These are phyloP conservation scores for Hyaloperonospora brassicae DNA, from an alignment of 352 stramenopile genomes.

Conservation along the genomic window DNA sequence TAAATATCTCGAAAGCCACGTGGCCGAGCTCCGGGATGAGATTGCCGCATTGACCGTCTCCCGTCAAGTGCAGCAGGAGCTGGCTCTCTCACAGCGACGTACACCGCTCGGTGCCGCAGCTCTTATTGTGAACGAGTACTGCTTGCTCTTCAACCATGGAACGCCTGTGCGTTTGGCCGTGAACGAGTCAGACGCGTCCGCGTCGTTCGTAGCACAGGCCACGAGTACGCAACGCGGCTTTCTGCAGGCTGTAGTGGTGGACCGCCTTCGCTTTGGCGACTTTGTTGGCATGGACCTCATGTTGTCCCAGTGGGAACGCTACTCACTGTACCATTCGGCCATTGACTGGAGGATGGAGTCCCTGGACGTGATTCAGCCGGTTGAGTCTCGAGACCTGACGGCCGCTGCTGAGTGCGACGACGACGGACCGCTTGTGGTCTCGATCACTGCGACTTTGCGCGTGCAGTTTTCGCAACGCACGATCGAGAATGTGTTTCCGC, in stretches of 20 bases:
- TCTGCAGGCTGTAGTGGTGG: conserved; percentile 30
- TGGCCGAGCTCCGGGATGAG: conserved; percentile 42
- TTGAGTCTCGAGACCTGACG: conserved; percentile 7
- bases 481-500: conserved; percentile 46
- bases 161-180: conserved; percentile 35
- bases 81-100: conserved; percentile 18
- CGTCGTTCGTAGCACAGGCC: conserved; percentile 15
- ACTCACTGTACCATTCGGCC: conserved; percentile 38
- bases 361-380: conserved; percentile 26
- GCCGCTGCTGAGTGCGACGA: conserved; percentile 27
- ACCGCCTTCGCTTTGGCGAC: conserved; percentile 37
- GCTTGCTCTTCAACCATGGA: conserved; percentile 36
- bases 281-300: conserved; percentile 33
- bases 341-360: conserved; percentile 44
- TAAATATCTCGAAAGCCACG: conserved; percentile 22
- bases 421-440: conserved; percentile 20
- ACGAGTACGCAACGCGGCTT: conserved; percentile 29
- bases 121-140: conserved; percentile 45
- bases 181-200: conserved; percentile 17
- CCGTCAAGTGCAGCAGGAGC: conserved; percentile 26
- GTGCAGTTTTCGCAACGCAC: conserved; percentile 42
- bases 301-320: conserved; percentile 46
- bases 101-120: conserved; percentile 21
- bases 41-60: conserved; percentile 32
- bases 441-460: conserved; percentile 23